These are phyloP conservation scores for Iberis pinnata DNA, from an alignment of 345 rosid genomes.

Conservation along the genomic window DNA sequence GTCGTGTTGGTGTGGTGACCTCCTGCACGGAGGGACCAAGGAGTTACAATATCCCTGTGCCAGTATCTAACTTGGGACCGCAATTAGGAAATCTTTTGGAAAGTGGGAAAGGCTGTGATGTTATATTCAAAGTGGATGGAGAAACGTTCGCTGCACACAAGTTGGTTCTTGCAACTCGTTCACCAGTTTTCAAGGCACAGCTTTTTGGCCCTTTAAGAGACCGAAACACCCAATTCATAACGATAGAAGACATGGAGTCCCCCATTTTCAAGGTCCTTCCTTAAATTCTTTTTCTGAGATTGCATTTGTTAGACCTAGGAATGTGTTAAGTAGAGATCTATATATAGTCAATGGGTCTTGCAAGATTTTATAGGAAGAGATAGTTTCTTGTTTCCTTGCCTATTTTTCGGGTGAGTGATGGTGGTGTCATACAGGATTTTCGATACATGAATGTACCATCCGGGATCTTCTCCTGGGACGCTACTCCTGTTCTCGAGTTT, in stretches of 20 bases:
- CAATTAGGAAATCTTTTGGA: conserved; percentile 54
- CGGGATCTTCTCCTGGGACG: conserved; percentile 56
- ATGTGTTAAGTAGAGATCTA: conserved; percentile 20
- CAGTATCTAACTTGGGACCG: conserved; percentile 49
- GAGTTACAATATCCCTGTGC: conserved; percentile 45
- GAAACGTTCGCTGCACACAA: conserved; percentile 63
- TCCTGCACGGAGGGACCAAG: conserved; percentile 62
- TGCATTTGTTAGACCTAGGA: conserved; percentile 2
- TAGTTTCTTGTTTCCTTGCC: conserved; percentile 47
- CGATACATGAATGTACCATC: conserved; percentile 36
- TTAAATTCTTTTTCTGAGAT: conserved; percentile 3
- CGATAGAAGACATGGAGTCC: conserved; percentile 52
- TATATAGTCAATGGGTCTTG: background rate
- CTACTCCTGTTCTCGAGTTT: conserved; percentile 46
- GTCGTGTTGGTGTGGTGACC: conserved; percentile 78
- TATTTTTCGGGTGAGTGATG: conserved; percentile 46
- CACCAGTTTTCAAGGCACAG: conserved; percentile 78
- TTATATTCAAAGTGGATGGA: conserved; percentile 51
- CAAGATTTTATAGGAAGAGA: conserved; percentile 37
- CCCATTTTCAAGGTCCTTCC: conserved; percentile 58
- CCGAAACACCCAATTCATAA: conserved; percentile 40
- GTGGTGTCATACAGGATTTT: conserved; percentile 63
- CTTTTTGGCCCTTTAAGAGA: conserved; percentile 67
- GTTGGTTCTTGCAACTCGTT: conserved; percentile 60
- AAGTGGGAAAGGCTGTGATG: conserved; percentile 53